Conservation (phyloP, 805 yeast species). For the Hanseniaspora singularis region DNA sequence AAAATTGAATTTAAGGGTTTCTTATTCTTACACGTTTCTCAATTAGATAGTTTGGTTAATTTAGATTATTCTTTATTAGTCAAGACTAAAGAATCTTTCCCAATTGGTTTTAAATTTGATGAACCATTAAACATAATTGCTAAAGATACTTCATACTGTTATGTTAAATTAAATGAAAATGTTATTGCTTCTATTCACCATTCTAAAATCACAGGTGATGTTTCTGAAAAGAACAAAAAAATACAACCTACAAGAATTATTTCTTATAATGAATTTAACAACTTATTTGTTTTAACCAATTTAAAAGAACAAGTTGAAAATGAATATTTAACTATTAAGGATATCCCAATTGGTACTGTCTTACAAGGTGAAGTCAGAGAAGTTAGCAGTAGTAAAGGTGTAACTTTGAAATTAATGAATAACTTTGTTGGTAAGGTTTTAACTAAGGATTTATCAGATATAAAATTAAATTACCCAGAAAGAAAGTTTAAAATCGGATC, state of each 20-base stretch:
- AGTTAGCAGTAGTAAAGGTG: constrained; percentile 49
- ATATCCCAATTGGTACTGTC: constrained; percentile 64
- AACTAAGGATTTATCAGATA: constrained; percentile 67
- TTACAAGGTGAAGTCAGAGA: constrained; percentile 43
- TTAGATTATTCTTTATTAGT: constrained; percentile 24
- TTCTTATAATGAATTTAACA: constrained; percentile 57
- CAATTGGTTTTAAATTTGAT: constrained; percentile 56
- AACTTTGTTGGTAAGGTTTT: constrained; percentile 67
- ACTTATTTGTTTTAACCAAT: constrained; percentile 52
- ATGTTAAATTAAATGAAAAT: constrained; percentile 45
- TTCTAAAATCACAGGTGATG: constrained; percentile 44
- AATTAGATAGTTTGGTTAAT: constrained; percentile 42
- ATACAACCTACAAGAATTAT: constrained; percentile 65
- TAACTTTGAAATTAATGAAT: constrained; percentile 52
- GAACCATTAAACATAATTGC: constrained; percentile 36
- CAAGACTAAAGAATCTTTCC: constrained; percentile 38
- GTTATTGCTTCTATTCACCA: constrained; percentile 64
- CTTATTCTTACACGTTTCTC: constrained; percentile 48
- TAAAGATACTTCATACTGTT: constrained; percentile 45
- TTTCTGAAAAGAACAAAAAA: constrained; percentile 44
- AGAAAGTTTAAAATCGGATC: constrained; percentile 79
- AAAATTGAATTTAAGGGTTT: constrained; percentile 41
- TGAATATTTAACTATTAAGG: constrained; percentile 54
- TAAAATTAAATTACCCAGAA: constrained; percentile 77
- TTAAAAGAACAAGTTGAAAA: constrained; percentile 53